phyloP scores from a whole-genome alignment of 2,329 filamentous ascomycete species.

The Cladorrhinum sp. region DNA sequence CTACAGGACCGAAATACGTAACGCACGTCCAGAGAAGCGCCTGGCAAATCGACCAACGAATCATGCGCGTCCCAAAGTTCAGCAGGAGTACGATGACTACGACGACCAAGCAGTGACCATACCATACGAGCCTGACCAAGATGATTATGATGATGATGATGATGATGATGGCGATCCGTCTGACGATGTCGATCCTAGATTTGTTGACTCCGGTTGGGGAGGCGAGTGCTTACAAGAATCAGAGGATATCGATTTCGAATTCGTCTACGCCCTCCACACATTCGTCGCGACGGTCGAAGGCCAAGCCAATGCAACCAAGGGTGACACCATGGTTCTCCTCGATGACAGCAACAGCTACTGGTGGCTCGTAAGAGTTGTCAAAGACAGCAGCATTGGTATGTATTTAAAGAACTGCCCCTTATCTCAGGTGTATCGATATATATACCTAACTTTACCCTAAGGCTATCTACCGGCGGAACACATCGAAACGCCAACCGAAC shows the following conservation, averaged over 20 bases:
- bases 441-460: conserved; percentile 36
- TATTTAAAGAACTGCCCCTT: neutral
- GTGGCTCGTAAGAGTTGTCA: conserved; percentile 97
- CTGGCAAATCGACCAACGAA: neutral
- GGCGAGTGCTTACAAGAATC: conserved; percentile 80
- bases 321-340: conserved; percentile 96
- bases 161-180: conserved; percentile 63
- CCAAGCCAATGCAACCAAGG: conserved; percentile 96
- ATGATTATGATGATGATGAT: conserved; percentile 53
- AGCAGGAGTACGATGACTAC: conserved; percentile 9
- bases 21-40: neutral
- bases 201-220: conserved; percentile 70
- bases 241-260: conserved; percentile 99
- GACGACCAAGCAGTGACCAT: conserved; percentile 35
- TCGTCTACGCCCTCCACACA: conserved; percentile 96
- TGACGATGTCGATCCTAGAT: conserved; percentile 55
- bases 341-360: conserved; percentile 99
- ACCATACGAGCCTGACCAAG: conserved; percentile 42
- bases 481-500: conserved; percentile 95
- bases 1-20: neutral
- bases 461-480: conserved; percentile 96
- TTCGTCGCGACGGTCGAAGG: conserved; percentile 98
- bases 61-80: neutral
- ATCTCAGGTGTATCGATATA: conserved; percentile 19
- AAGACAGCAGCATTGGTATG: conserved; percentile 87